Percentiles rank a stretch among this genome's conserved stretches.
phyloP scores from a whole-genome alignment of 148 eudicot genomes.

The Gaultheria prostrata region DNA sequence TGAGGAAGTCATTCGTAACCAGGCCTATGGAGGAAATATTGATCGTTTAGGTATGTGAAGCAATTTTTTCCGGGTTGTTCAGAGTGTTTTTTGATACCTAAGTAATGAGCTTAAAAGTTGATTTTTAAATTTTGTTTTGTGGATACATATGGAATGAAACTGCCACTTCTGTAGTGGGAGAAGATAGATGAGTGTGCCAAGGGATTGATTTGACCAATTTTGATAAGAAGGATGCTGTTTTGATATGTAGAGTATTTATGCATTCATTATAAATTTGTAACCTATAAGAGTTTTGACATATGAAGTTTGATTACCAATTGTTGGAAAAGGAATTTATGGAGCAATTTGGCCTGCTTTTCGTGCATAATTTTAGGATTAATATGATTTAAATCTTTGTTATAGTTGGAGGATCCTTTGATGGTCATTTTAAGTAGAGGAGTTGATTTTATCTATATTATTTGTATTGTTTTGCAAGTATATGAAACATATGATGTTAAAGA shows the following conservation, averaged over 20 bases:
- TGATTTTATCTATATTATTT: not conserved
- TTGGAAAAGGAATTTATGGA: not conserved
- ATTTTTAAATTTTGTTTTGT: not conserved
- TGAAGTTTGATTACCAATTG: not conserved
- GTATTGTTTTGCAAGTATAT: not conserved
- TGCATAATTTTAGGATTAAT: not conserved
- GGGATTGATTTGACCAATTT: not conserved
- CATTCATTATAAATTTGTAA: not conserved
- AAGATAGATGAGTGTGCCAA: not conserved
- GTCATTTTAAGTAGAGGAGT: not conserved
- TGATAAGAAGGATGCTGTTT: not conserved
- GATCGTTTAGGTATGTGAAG: constrained; percentile 63
- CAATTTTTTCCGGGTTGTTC: not conserved
- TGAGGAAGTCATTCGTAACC: constrained; percentile 72
- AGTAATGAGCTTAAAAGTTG: not conserved
- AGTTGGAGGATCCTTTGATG: constrained; percentile 4
- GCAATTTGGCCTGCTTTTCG: constrained; percentile 7
- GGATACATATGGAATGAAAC: not conserved
- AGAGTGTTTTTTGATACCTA: not conserved
- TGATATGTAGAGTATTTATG: not conserved
- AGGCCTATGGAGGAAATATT: constrained; percentile 65
- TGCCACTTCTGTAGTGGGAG: constrained; percentile 1
- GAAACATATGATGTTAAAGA: too few species aligned
- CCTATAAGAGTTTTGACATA: not conserved
- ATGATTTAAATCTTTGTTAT: not conserved